Evolutionary conservation across 2,329 filamentous ascomycete genomes (phyloP).

Genomic region (Helminthosporium solani): DNA sequence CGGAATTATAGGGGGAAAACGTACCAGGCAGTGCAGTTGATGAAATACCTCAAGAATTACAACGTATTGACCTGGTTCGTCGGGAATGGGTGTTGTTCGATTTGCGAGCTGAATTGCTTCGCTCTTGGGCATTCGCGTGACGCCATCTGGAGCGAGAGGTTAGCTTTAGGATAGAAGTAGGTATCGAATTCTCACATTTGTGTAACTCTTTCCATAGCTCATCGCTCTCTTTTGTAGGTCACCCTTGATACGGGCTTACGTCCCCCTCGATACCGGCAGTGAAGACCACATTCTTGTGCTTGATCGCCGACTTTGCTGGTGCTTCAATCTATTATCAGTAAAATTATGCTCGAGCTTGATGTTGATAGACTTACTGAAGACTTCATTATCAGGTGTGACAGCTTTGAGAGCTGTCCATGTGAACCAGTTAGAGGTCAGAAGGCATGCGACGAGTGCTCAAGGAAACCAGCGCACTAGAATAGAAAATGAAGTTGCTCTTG

Average conservation of each 20-base stretch:
- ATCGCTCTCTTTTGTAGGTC: neutral
- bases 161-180: neutral
- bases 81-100: slow-evolving; percentile 4
- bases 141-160: neutral
- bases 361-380: neutral
- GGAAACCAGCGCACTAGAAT: neutral
- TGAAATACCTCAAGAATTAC: slow-evolving; percentile 5
- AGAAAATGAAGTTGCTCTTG: neutral
- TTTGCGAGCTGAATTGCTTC: slow-evolving; percentile 5
- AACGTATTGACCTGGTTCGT: slow-evolving; percentile 2
- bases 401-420: neutral
- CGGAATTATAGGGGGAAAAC: neutral
- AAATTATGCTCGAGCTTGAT: neutral
- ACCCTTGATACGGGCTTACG: slow-evolving; percentile 3
- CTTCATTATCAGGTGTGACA: neutral
- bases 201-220: slow-evolving; percentile 3
- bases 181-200: neutral
- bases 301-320: slow-evolving; percentile 1
- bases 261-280: slow-evolving; percentile 4
- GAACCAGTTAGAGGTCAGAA: slow-evolving; percentile 1
- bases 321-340: neutral
- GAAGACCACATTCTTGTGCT: slow-evolving; percentile 3
- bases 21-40: slow-evolving; percentile 7
- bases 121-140: slow-evolving; percentile 1
- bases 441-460: neutral